Base-by-base conservation (phyloP, 2,329 filamentous ascomycete species). In the Alternaria triticimaculans region DNA sequence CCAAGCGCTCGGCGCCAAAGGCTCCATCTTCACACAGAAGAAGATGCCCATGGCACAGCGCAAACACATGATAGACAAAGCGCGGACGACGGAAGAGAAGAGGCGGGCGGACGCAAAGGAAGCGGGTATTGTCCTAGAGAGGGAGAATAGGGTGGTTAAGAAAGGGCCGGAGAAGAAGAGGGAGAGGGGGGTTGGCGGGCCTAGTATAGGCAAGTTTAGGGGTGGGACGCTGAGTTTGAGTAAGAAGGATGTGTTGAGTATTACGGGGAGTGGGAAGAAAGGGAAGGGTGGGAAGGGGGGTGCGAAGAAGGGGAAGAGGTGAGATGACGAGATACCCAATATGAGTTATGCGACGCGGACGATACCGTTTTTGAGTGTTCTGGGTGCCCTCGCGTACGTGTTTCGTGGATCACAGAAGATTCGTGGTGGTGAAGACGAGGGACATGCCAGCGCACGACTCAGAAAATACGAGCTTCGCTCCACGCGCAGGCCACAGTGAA, bases 11-110 rank as follows among this genome's bases (percentile, higher is more conserved):
- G 94, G 94, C 8, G 89, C 91, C n/a, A 94, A 92, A 73, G 79
- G 82, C 7, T 93, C 91, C 20, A 86, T 96, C 50, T 90, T 91
- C 70, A 85, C 86, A 60, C 94, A 97, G 81, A 87, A 90, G 62
- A 94, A 91, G 72, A 97, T 98, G 93, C 95, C 96, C 18, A 92
- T 97, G 86, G 83, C 89, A 45, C 90, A 95, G 76, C 88, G 94
- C 63, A 93, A 92, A 81, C 94, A 95, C n/a, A 97, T 98, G 64
- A 83, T 84, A 15, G 86, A 87, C 2, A 93, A 94, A 56, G 87
- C 87, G 21, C 83, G 79, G 2, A 80, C 84, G 26, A 88, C 87
- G 63, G 94, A 97, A 78, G 82, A 86, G 12, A 91, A 87, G 82
- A 84, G 95, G 55, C 85, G 95, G 41, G 85, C 84, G 44, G 93